phyloP scores from a whole-genome alignment of 140 eudicot genomes.

The Erigeron philadelphicus region DNA sequence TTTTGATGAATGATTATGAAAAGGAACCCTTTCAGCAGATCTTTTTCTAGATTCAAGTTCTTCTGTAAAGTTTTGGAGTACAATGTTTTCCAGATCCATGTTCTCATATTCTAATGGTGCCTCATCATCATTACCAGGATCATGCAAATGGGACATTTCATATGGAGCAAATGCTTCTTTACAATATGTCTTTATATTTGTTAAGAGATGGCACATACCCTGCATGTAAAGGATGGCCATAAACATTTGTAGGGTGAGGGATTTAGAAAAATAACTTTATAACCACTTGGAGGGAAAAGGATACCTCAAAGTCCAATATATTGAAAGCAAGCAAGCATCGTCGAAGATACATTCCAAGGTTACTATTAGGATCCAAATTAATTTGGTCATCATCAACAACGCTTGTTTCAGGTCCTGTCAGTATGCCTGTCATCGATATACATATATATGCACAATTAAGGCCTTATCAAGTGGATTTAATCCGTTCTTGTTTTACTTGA shows the following conservation, averaged over 20 bases:
- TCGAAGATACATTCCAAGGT: slow-evolving; percentile 75
- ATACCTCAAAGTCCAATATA: slow-evolving; percentile 81
- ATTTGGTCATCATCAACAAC: slow-evolving; percentile 87
- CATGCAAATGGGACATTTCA: slow-evolving; percentile 61
- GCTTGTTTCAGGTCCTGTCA: slow-evolving; percentile 67
- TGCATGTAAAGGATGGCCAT: slow-evolving; percentile 26
- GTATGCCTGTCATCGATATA: slow-evolving; percentile 44
- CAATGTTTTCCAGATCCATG: slow-evolving; percentile 79
- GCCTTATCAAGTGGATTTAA: not conserved
- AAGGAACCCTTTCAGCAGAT: slow-evolving; percentile 51
- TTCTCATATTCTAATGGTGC: slow-evolving; percentile 55
- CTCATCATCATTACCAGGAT: slow-evolving; percentile 45
- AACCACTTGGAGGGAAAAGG: slow-evolving; percentile 3
- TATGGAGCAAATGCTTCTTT: slow-evolving; percentile 49
- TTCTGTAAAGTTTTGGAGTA: slow-evolving; percentile 52
- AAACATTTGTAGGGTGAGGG: not conserved
- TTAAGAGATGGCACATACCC: slow-evolving; percentile 79
- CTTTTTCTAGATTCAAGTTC: slow-evolving; percentile 61
- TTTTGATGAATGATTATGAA: slow-evolving; percentile 69
- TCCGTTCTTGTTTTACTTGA: not conserved
- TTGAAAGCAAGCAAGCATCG: slow-evolving; percentile 82
- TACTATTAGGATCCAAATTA: slow-evolving; percentile 78
- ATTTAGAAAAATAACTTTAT: not conserved
- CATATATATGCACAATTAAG: not conserved
- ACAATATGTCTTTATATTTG: slow-evolving; percentile 64